These are phyloP conservation scores for Pseudogymnoascus sp. DNA, from an alignment of 2,329 filamentous ascomycete genomes.

Conservation along the genomic window DNA sequence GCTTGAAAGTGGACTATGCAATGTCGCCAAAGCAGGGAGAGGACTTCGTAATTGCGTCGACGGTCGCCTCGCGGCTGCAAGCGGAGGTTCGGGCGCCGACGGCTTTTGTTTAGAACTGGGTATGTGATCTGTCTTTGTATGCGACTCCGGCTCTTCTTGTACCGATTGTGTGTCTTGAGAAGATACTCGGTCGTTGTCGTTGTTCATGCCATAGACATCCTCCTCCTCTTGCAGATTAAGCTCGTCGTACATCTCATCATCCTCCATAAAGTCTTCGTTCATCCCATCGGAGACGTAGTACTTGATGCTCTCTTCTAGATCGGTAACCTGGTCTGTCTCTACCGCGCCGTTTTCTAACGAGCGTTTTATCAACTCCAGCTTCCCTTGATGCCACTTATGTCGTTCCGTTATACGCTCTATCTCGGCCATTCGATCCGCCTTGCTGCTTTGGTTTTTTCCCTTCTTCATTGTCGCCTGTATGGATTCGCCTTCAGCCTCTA, in stretches of 20 bases:
- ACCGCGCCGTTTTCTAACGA: conserved; percentile 88
- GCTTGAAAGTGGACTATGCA: conserved; percentile 64
- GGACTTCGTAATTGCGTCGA: conserved; percentile 90
- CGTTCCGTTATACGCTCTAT: conserved; percentile 78
- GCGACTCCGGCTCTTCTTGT: conserved; percentile 70
- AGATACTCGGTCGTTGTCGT: conserved; percentile 79
- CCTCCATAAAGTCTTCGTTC: conserved; percentile 84
- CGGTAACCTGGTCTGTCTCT: conserved; percentile 77
- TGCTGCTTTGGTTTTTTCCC: conserved; percentile 76
- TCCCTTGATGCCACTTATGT: conserved; percentile 94
- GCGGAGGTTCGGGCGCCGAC: conserved; percentile 47
- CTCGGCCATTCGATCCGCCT: conserved; percentile 79
- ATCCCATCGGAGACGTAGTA: conserved; percentile 91
- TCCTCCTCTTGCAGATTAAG: conserved; percentile 89
- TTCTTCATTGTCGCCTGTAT: conserved; percentile 90
- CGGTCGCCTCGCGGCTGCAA: conserved; percentile 55
- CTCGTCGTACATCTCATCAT: conserved; percentile 93
- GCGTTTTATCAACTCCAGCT: conserved; percentile 82
- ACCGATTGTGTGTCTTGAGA: conserved; percentile 91
- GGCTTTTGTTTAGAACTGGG: conserved; percentile 40
- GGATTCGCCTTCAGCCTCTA: conserved; percentile 82
- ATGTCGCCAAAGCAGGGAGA: conserved; percentile 79
- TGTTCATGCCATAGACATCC: conserved; percentile 70
- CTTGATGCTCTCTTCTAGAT: conserved; percentile 83
- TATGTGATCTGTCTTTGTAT: conserved; percentile 38